phyloP scores from a whole-genome alignment of 192 early-diverging fungal species.

The Geosiphon pyriformis region DNA sequence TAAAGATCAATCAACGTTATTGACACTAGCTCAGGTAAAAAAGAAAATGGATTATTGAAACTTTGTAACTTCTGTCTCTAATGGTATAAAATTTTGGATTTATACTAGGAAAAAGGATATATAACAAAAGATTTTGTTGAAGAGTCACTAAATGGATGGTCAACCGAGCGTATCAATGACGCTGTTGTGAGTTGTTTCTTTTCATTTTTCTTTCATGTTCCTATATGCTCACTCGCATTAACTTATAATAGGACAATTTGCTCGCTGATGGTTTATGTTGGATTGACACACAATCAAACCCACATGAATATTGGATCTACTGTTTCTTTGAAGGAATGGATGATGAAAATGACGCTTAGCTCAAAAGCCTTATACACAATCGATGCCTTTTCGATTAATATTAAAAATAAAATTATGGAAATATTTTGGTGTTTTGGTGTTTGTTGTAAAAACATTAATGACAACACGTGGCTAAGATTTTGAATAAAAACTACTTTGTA shows the following conservation, averaged over 20 bases:
- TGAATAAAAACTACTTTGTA: too few species aligned
- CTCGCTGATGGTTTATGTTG: conserved; percentile 71
- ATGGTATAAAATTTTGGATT: neutral
- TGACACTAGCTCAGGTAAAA: conserved; percentile 67
- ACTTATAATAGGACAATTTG: conserved; percentile 50
- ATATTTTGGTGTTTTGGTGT: too few species aligned
- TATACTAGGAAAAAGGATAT: conserved; percentile 32
- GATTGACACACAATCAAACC: conserved; percentile 59
- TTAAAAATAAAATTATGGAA: too few species aligned
- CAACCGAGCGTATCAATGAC: conserved; percentile 42
- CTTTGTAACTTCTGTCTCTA: neutral
- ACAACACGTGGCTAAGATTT: too few species aligned
- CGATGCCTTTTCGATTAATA: too few species aligned
- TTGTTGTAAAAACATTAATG: too few species aligned
- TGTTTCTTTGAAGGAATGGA: conserved; percentile 47
- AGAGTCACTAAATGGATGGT: conserved; percentile 48
- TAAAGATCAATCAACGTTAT: conserved; percentile 64
- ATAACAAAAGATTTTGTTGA: conserved; percentile 38
- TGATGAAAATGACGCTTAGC: neutral
- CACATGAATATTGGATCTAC: conserved; percentile 51
- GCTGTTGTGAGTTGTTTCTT: conserved; percentile 45
- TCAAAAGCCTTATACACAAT: neutral
- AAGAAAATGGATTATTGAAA: neutral
- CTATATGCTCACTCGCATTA: neutral
- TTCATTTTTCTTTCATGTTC: neutral